These are phyloP conservation scores for Claviceps sp. DNA, from an alignment of 2,329 filamentous ascomycete genomes.

Conservation along the genomic window DNA sequence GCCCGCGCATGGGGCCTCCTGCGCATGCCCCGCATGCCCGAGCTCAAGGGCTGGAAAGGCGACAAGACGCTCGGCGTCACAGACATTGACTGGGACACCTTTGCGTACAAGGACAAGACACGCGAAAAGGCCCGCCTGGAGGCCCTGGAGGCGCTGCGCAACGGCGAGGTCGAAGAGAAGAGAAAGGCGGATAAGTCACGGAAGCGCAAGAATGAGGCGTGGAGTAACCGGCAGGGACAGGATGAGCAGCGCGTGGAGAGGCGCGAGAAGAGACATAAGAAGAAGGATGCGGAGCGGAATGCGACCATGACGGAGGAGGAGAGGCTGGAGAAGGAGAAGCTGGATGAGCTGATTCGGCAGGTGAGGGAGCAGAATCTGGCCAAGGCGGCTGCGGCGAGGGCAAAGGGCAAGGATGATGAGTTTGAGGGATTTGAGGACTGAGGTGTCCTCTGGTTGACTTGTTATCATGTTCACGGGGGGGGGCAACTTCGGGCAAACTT, in stretches of 20 bases:
- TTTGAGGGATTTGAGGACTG: slow-evolving; percentile 47
- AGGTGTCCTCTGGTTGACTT: background rate
- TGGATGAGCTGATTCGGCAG: slow-evolving; percentile 49
- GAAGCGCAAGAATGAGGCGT: slow-evolving; percentile 53
- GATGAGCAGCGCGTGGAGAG: slow-evolving; percentile 49
- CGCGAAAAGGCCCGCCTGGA: slow-evolving; percentile 52
- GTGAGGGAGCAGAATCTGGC: slow-evolving; percentile 45
- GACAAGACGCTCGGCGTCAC: slow-evolving; percentile 50
- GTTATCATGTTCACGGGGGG: no score
- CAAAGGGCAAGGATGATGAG: slow-evolving; percentile 29
- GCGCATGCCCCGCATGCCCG: slow-evolving; percentile 85
- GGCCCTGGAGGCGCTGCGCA: slow-evolving; percentile 37
- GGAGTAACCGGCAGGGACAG: slow-evolving; percentile 58
- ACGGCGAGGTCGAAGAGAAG: slow-evolving; percentile 23
- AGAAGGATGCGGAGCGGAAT: slow-evolving; percentile 48
- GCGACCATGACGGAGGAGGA: slow-evolving; percentile 59
- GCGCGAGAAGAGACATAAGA: slow-evolving; percentile 50
- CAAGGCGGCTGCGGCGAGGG: slow-evolving; percentile 16
- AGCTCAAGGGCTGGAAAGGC: slow-evolving; percentile 60
- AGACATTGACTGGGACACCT: slow-evolving; percentile 53
- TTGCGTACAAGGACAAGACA: slow-evolving; percentile 57
- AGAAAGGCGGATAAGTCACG: slow-evolving; percentile 30
- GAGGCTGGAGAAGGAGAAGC: slow-evolving; percentile 46
- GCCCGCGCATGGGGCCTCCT: slow-evolving; percentile 77
- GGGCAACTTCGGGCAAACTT: no score